Evolutionary conservation across 2,329 filamentous ascomycete genomes (phyloP), one percentile per base, ranked within the genome.

Genomic region (Epichloe brachyelytri): DNA sequence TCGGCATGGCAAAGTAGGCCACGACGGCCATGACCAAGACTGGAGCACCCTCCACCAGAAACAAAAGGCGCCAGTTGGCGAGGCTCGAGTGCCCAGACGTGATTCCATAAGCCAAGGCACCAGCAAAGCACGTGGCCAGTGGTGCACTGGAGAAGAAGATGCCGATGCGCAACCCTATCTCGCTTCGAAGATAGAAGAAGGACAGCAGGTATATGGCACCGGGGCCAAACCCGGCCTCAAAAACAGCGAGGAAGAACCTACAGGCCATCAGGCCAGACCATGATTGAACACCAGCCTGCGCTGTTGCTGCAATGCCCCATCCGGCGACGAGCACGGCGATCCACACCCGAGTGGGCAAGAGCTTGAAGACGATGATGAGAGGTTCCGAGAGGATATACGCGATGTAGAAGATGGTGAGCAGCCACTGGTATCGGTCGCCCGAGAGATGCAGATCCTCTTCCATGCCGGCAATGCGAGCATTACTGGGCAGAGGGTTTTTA

Each of bases 71-170:
- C 85, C 85, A 88, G 52, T 74, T 78, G 6, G 78, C 74, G 40
- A 86, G 64, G 11, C 68, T 60, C 3, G 72, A 68, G 55, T 74
- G 71, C 12, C 77, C 75, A 26, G 77, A 76, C 10, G 80, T 81
- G 62, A 86, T 84, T 4, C 74, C 79, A 52, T 80, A 83, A 1
- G 81, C 81, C 14, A 84, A 67, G 2, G 79, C 82, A 3, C 82
- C 79, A 0, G 82, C 79, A 58, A 85, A 86, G 0, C 77, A 80
- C 51, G 80, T 85, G 4, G 82, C 82, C 36, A 86, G 69, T 1
- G 83, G 82, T 0, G 81, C 81, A 4, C 63, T 83, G 1, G 79
- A 78, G 43, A 72, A 63, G 15, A 64, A 70, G 12, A 82, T 68
- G 43, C 51, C 52, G n/a, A 22, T 65, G 8, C 66, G 58, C 7